Evolutionary conservation across 1,284 basidiomycete genomes (phyloP), one percentile per base, ranked within the genome.

Genomic region (Prillingera fragicola): DNA sequence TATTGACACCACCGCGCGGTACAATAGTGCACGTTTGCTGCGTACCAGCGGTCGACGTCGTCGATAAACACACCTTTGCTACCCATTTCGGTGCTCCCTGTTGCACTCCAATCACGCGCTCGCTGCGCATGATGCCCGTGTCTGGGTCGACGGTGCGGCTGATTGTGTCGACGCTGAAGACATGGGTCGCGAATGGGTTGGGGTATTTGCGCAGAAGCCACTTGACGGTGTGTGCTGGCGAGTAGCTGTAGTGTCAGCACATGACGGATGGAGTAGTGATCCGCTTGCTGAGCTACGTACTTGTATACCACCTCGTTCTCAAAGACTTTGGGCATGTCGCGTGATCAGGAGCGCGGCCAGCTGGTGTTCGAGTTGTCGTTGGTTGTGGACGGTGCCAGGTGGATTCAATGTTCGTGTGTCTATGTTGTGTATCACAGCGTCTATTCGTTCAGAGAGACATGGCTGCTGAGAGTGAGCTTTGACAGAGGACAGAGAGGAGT

Each of bases 191-290:
- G 61, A 85, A 83, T 35, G 88, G 85, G 67, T 95, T 95, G 36
- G 91, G 91, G 70, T 96, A 96, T 76, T 96, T 96, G 59, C 87
- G 84, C 83, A 87, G 88, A 76, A 92, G 85, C 57, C 84, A 84
- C 65, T 84, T 83, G 56, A 89, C 80, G 56, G 89, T 85, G 74
- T 89, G 87, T 38, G 82, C 78, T 78, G 87, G 88, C 43, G 86
- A 78, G 63, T 88, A 86, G 55, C 88, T 91, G 41, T 6, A 12
- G 37, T 29, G 38, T 53, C 34, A 50, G 49, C 33, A 6, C 27
- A 18, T 12, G 26, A 19, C 24, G 10, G 15, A 18, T 18, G 15
- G 10, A 10, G 5, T 37, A 19, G n/a, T 1, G 3, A 3, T 17
- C 14, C 21, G 15, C 2, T 4, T 9, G 5, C 8, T 2, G 19